Conservation (phyloP, 176 grass and related monocot species). For the Carex kokanica region DNA sequence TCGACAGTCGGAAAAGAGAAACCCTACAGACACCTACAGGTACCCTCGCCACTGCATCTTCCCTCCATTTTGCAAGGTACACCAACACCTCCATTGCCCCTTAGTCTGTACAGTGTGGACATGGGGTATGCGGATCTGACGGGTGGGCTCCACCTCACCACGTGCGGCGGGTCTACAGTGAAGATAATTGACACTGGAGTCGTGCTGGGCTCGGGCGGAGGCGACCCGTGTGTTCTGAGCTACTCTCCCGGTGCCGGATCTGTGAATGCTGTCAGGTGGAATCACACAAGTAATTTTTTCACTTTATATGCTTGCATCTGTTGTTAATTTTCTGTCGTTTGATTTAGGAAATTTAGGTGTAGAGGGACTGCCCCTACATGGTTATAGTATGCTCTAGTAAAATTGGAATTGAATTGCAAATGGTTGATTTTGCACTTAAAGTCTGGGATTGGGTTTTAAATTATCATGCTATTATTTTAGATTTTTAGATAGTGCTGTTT, state of each 20-base stretch:
- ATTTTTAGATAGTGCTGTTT: neutral
- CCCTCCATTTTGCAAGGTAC: constrained; percentile 20
- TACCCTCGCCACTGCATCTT: neutral
- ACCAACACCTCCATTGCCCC: neutral
- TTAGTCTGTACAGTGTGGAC: neutral
- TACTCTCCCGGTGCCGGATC: constrained; percentile 52
- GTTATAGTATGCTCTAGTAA: neutral
- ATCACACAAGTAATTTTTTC: constrained; percentile 69
- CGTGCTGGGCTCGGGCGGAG: constrained; percentile 34
- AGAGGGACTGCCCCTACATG: neutral
- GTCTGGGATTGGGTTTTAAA: neutral
- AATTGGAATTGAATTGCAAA: neutral
- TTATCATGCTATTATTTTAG: neutral
- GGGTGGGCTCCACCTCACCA: constrained; percentile 57
- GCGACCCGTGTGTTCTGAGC: constrained; percentile 86
- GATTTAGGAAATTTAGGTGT: neutral
- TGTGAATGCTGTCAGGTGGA: constrained; percentile 88
- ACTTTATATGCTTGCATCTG: neutral
- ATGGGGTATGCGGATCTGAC: constrained; percentile 89
- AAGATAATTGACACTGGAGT: constrained; percentile 85
- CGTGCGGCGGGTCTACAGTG: constrained; percentile 85
- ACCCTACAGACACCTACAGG: neutral
- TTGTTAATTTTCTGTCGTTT: neutral
- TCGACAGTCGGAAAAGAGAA: constrained; percentile 20
- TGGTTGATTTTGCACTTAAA: neutral